phyloP scores from a whole-genome alignment of 2,329 filamentous ascomycete genomes.

The Chaetomiaceae sp. region DNA sequence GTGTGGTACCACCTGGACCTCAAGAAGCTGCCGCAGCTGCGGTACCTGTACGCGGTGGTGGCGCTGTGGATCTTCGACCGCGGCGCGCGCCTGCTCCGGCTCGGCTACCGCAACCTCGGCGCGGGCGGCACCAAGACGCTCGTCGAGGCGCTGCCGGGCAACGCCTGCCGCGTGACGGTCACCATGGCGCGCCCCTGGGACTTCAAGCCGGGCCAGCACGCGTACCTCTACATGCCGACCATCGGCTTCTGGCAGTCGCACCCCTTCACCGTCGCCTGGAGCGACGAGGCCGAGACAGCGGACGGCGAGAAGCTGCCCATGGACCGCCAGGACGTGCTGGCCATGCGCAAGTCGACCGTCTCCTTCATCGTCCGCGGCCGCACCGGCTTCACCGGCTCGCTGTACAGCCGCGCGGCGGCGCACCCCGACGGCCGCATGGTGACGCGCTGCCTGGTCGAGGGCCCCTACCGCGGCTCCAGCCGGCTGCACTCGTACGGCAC shows the following conservation, averaged over 20 bases:
- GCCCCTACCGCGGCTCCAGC: slow-evolving; percentile 70
- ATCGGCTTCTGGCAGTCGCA: slow-evolving; percentile 70
- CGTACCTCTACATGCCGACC: slow-evolving; percentile 70
- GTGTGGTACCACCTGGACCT: slow-evolving; percentile 62
- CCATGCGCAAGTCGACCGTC: slow-evolving; percentile 57
- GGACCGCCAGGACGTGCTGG: slow-evolving; percentile 52
- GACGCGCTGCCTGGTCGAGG: slow-evolving; percentile 64
- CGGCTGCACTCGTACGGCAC: slow-evolving; percentile 70
- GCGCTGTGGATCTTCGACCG: slow-evolving; percentile 65
- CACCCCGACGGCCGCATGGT: slow-evolving; percentile 54
- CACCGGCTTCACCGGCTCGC: slow-evolving; percentile 64
- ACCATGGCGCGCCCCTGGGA: slow-evolving; percentile 71
- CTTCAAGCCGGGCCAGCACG: slow-evolving; percentile 69
- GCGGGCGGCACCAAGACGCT: slow-evolving; percentile 60
- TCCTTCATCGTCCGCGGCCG: slow-evolving; percentile 68
- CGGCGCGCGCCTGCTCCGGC: slow-evolving; percentile 48
- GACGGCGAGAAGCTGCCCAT: slow-evolving; percentile 52
- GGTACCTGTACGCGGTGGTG: slow-evolving; percentile 56
- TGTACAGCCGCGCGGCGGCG: slow-evolving; percentile 63
- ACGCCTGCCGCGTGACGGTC: slow-evolving; percentile 67
- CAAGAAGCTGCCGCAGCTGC: slow-evolving; percentile 47
- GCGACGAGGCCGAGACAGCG: slow-evolving; percentile 54
- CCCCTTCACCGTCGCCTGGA: slow-evolving; percentile 75
- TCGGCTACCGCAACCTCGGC: slow-evolving; percentile 62
- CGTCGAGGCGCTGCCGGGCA: slow-evolving; percentile 69